Evolutionary conservation across 352 stramenopile species (phyloP), one percentile per base, ranked within the genome.

Genomic region (Porosira glacialis): DNA sequence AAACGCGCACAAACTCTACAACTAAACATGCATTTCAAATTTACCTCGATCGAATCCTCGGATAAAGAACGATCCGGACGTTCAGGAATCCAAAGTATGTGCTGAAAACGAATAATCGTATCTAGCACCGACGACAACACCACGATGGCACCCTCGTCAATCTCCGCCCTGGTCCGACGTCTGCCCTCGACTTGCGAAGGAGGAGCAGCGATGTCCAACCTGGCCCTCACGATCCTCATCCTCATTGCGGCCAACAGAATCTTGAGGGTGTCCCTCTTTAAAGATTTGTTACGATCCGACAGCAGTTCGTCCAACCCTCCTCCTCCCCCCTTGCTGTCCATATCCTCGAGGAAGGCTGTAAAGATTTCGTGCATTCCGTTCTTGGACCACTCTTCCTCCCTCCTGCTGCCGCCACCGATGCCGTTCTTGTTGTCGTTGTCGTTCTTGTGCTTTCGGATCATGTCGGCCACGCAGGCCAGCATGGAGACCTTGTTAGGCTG

Each of bases 101-200:
- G 47, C 22, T 80, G 63, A 58, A 72, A 80, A 39, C 64, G 71
- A 31, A 51, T 58, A 19, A 80, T 53, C 7, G 58, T 70, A 24
- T 59, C 70, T 26, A 80, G 49, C 5, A 48, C 58, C 31, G 55
- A 61, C 15, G 69, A 36, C 39, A 41, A 52, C 33, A 64, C 53
- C 47, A 44, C 41, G 13, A 72, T 48, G 35, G 66, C 47, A 33
- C 38, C 45, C 66, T 70, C 35, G n/a, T 59, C 31, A 44, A 47
- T 31, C 13, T 59, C 48, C 24, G 27, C 0, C 35, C 71, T 48
- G 31, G 63, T 57, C 45, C 51, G 53, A n/a, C n/a, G n/a, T n/a
- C n/a, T n/a, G n/a, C n/a, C n/a, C n/a, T n/a, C n/a, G n/a, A n/a
- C n/a, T n/a, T n/a, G n/a, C n/a, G n/a, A n/a, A n/a, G n/a, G 28